Conservation (phyloP, 805 yeast species). For the Hanseniaspora lachancei region DNA sequence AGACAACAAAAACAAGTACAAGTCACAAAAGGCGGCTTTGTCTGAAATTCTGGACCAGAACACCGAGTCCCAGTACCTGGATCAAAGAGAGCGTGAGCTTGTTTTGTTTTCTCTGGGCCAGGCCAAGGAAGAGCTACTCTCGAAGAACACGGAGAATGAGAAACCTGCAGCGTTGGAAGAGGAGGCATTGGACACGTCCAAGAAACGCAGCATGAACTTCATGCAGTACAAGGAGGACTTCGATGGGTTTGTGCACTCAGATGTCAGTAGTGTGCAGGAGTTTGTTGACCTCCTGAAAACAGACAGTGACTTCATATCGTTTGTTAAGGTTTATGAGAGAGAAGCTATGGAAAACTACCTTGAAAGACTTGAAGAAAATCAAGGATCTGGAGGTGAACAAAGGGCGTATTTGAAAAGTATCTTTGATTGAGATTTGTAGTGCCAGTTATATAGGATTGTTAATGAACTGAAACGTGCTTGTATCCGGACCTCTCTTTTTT, state of each 20-base stretch:
- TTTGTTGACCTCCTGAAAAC: neutral
- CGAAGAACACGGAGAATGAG: neutral
- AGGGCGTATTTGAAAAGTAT: neutral
- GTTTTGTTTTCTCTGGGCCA: neutral
- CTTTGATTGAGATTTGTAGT: neutral
- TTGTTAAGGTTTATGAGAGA: neutral
- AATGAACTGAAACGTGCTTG: too few relatives aligned
- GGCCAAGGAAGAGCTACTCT: neutral
- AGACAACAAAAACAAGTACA: neutral
- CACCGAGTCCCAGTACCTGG: neutral
- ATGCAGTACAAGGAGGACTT: neutral
- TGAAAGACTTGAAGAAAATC: neutral
- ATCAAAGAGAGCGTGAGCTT: neutral
- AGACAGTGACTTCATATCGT: neutral
- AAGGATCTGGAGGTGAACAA: too few relatives aligned
- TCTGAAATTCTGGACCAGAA: neutral
- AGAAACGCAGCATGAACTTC: neutral
- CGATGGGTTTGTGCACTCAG: neutral
- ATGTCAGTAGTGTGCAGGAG: neutral
- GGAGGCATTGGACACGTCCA: neutral
- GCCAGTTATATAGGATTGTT: too few relatives aligned
- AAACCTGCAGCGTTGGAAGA: neutral
- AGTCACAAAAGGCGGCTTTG: conserved; percentile 4
- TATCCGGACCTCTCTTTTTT: too few relatives aligned
- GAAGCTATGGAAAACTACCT: neutral